A percentile compares a stretch with the other conserved stretches of the same genome.
phyloP scores from a whole-genome alignment of 495 filamentous ascomycete genomes.

The Penicillium waksmanii region DNA sequence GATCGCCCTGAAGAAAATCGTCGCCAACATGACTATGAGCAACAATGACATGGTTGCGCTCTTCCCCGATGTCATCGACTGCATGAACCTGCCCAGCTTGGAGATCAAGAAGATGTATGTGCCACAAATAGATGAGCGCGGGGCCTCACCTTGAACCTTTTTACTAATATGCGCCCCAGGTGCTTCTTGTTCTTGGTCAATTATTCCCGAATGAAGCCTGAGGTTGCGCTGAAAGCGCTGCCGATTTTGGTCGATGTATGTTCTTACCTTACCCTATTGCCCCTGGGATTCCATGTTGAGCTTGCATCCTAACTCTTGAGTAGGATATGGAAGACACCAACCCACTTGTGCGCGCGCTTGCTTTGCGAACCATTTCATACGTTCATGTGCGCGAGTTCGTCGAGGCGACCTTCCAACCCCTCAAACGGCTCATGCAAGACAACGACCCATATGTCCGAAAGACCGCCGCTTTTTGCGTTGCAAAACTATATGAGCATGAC shows the following conservation, averaged over 20 bases:
- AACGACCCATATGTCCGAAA: constrained; percentile 96
- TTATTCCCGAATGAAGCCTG: constrained; percentile 92
- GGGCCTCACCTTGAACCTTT: no score
- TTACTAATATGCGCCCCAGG: constrained; percentile 55
- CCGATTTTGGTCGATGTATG: constrained; percentile 81
- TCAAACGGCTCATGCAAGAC: constrained; percentile 84
- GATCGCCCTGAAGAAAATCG: constrained; percentile 99
- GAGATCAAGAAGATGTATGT: constrained; percentile 99
- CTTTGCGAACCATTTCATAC: constrained; percentile 94
- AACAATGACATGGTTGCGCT: constrained; percentile 99
- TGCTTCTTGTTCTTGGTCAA: constrained; percentile 98
- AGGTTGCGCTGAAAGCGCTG: constrained; percentile 90
- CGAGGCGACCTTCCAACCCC: constrained; percentile 81
- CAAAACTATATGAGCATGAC: constrained; percentile 97
- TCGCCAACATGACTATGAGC: constrained; percentile 99
- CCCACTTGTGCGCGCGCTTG: constrained; percentile 89
- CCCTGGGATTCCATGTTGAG: neutral
- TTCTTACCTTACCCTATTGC: constrained; percentile 1
- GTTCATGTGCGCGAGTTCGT: constrained; percentile 97
- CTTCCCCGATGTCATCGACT: constrained; percentile 92
- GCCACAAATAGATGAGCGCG: neutral
- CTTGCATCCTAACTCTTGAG: constrained; percentile 8
- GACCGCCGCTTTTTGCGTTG: constrained; percentile 94
- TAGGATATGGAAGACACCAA: constrained; percentile 95
- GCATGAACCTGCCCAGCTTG: constrained; percentile 90